These are phyloP conservation scores for Trypanosoma mega DNA, from an alignment of 208 protist genomes.

Conservation along the genomic window DNA sequence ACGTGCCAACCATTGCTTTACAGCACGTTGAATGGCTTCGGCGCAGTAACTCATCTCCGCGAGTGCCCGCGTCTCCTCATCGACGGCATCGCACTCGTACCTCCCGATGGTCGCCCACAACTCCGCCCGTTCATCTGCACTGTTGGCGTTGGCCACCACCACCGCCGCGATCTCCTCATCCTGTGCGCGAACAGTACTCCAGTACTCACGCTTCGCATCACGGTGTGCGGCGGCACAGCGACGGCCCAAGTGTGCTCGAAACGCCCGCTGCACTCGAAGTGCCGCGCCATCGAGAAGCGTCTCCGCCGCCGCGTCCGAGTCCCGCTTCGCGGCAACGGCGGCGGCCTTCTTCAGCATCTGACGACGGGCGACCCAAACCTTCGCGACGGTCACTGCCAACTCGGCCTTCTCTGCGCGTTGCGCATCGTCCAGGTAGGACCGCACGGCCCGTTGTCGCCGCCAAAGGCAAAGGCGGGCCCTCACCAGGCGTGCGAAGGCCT, in stretches of 20 bases:
- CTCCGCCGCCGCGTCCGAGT: not conserved
- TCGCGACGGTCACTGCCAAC: constrained; percentile 10
- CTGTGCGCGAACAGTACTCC: constrained; percentile 21
- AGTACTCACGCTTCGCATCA: constrained; percentile 20
- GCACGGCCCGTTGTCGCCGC: not conserved
- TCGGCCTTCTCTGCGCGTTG: not conserved
- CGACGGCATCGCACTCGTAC: constrained; percentile 7
- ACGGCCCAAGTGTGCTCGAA: constrained; percentile 17
- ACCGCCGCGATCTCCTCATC: constrained; percentile 27
- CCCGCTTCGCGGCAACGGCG: constrained; percentile 1
- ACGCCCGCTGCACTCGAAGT: constrained; percentile 27
- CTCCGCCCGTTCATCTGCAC: not conserved
- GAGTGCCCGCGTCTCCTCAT: not conserved
- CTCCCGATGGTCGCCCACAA: constrained; percentile 21
- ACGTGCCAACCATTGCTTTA: constrained; percentile 13
- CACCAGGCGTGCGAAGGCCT: not conserved
- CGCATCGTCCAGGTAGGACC: not conserved
- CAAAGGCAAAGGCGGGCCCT: not conserved
- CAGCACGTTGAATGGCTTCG: constrained; percentile 2
- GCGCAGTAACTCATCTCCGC: constrained; percentile 12
- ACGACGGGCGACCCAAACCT: constrained; percentile 11
- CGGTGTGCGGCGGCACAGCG: constrained; percentile 8
- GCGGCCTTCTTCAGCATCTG: not conserved
- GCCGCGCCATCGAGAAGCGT: constrained; percentile 2
- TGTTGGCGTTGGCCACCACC: constrained; percentile 19